A percentile compares a stretch with the other conserved stretches of the same genome.
Evolutionary conservation across 768 basidiomycete species (phyloP).

Genomic region (Candolleomyces aberdarensis): DNA sequence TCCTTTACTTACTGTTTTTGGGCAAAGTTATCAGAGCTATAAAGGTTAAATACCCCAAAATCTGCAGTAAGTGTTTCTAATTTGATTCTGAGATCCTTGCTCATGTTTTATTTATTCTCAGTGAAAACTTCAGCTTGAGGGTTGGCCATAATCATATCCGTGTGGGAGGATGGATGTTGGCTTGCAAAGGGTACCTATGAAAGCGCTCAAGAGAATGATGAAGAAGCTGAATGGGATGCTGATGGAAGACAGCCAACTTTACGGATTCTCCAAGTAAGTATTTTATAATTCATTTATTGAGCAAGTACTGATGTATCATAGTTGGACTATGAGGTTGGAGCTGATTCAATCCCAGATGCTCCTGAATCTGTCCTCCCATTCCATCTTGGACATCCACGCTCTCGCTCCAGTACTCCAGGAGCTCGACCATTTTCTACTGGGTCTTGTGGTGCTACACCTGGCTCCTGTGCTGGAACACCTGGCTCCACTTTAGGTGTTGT

Average conservation of each 20-base stretch:
- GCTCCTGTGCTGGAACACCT: too few relatives aligned
- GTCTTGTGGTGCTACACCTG: too few relatives aligned
- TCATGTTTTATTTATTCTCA: background rate
- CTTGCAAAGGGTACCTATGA: background rate
- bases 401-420: too few relatives aligned
- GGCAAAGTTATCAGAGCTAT: background rate
- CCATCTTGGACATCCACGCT: too few relatives aligned
- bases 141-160: background rate
- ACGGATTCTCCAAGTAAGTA: background rate
- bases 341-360: too few relatives aligned
- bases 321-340: too few relatives aligned
- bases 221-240: background rate
- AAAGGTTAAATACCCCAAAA: background rate
- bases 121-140: background rate
- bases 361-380: too few relatives aligned
- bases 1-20: background rate
- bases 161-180: background rate
- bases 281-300: background rate
- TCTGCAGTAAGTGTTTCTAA: background rate
- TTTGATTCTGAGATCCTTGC: background rate
- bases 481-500: too few relatives aligned
- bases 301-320: background rate
- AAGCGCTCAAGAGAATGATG: background rate
- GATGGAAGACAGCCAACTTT: background rate
- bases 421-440: too few relatives aligned